Evolutionary conservation across 1,139 yeast genomes (phyloP).

Genomic region (Magnusiomyces tetraspermus): DNA sequence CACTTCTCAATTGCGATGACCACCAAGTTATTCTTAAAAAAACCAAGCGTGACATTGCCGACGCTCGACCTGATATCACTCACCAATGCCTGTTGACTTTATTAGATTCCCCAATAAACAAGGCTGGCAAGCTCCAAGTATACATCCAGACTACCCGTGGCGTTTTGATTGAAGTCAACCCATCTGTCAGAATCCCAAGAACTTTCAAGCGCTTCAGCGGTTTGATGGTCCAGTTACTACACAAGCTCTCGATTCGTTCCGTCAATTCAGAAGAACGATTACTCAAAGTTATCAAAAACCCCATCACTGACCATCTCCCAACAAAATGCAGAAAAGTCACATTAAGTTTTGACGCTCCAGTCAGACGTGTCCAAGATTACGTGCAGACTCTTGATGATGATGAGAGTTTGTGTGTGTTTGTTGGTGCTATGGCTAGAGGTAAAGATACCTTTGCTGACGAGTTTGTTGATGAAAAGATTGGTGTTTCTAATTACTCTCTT

Average conservation of each 20-base stretch:
- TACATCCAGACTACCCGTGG: conserved; percentile 96
- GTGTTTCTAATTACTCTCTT: conserved; percentile 88
- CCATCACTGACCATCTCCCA: conserved; percentile 93
- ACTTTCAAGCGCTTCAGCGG: conserved; percentile 97
- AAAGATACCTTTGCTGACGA: conserved; percentile 96
- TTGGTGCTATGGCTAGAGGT: conserved; percentile 99
- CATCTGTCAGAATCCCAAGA: conserved; percentile 93
- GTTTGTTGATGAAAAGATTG: conserved; percentile 90
- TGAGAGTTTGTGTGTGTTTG: conserved; percentile 94
- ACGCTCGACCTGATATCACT: conserved; percentile 96
- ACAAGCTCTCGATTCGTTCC: conserved; percentile 82
- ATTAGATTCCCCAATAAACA: conserved; percentile 91
- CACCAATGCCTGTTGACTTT: conserved; percentile 83
- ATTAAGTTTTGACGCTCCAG: conserved; percentile 86
- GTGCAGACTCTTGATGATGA: conserved; percentile 71
- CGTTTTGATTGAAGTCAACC: conserved; percentile 89
- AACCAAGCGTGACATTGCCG: conserved; percentile 95
- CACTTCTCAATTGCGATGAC: conserved; percentile 90
- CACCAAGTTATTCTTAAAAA: conserved; percentile 92
- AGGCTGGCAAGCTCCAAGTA: conserved; percentile 93
- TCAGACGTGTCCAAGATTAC: conserved; percentile 80
- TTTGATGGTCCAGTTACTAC: conserved; percentile 90
- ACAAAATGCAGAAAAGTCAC: conserved; percentile 92
- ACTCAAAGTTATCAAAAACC: conserved; percentile 89
- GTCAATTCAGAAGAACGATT: conserved; percentile 92